Base-by-base conservation (phyloP, 306 rosid genomes). In the Urtica urens region DNA sequence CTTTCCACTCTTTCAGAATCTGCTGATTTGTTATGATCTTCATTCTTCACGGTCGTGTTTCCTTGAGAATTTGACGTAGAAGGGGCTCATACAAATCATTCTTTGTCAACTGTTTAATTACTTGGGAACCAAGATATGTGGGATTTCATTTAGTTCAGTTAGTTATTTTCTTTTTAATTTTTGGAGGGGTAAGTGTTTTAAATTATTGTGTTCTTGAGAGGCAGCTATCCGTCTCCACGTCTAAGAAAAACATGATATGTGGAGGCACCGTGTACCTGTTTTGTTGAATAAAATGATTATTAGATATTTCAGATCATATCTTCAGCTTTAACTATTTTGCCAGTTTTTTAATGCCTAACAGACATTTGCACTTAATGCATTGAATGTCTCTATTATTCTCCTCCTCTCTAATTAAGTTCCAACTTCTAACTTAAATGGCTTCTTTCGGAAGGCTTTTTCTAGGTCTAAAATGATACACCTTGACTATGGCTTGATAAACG, bases 21-120 rank as follows among this genome's bases (percentile, higher is more conserved):
- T 53, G 71, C 45, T 42, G 58, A 64, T 59, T 53, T 64, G 56
- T 53, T 50, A 24, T 53, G 55, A 47, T 66, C 66, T 29, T 50
- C 40, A 35, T 35, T 35, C 40, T 35, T 59, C 18, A 26, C 63
- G 46, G 41, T 47, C 41, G 23, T 55, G 25, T 29, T 29, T 42
- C 14, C 56, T 37, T 49, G 42, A 28, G 64, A 60, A 59, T 43
- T 50, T 47, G 38, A 37, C 58, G 54, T 34, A 33, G 57, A 31
- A 51, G 57, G 59, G 35, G 68, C 63, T 40, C 46, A 7, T 61
- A 38, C 33, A 30, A 43, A 50, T 46, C 59, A 35, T 26, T 55
- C 46, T 55, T 67, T 55, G 39, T 20, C 60, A 29, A 19, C 38
- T 18, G 37, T 46, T 55, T 55, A n/a, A n/a, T n/a, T 57, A 37